Conservation (phyloP, 345 rosid species). For the Murraya paniculata region DNA sequence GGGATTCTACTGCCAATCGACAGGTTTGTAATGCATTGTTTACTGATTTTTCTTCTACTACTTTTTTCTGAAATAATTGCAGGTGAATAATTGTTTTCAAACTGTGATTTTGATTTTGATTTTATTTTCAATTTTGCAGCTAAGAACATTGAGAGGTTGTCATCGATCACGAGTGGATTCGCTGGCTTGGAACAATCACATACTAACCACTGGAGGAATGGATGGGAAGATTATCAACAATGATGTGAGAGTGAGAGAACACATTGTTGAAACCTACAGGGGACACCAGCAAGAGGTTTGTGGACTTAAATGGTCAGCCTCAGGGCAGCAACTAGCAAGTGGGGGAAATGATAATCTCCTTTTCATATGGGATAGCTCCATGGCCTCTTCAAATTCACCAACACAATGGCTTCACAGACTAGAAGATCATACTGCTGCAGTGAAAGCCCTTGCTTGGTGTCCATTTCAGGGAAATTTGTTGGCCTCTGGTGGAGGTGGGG, state of each 20-base stretch:
- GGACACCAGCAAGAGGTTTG: slow-evolving; percentile 43
- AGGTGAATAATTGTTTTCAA: neutral
- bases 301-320: slow-evolving; percentile 46
- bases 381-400: slow-evolving; percentile 24
- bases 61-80: neutral
- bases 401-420: slow-evolving; percentile 46
- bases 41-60: neutral
- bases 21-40: neutral
- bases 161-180: slow-evolving; percentile 38
- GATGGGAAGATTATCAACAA: slow-evolving; percentile 36
- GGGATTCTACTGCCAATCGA: slow-evolving; percentile 18
- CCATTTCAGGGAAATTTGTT: slow-evolving; percentile 40
- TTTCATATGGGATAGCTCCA: slow-evolving; percentile 41
- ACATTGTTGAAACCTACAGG: slow-evolving; percentile 29
- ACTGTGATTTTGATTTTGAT: neutral
- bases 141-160: slow-evolving; percentile 34
- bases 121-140: slow-evolving; percentile 10
- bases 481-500: slow-evolving; percentile 40
- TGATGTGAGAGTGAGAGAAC: slow-evolving; percentile 36
- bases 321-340: slow-evolving; percentile 42
- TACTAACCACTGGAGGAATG: slow-evolving; percentile 46
- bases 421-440: slow-evolving; percentile 37
- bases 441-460: slow-evolving; percentile 50
- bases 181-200: slow-evolving; percentile 42
- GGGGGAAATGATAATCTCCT: slow-evolving; percentile 47